These are phyloP conservation scores for Acrocalymma vagum DNA, from an alignment of 2,329 filamentous ascomycete genomes.

Conservation along the genomic window DNA sequence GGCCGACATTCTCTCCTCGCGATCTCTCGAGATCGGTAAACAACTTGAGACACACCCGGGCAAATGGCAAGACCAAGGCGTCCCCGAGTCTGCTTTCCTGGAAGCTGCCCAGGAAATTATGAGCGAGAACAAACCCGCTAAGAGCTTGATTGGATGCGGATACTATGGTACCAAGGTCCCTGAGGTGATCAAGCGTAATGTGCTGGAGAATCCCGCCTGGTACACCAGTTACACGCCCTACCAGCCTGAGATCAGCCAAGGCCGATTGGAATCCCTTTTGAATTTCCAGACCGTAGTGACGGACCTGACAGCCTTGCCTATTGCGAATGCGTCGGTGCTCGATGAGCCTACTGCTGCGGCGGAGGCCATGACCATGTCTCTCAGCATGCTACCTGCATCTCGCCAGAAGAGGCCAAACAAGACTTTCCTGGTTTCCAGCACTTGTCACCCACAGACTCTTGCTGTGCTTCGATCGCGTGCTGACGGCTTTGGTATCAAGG, in stretches of 20 bases:
- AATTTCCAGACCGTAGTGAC: slow-evolving; percentile 96
- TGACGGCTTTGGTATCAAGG: slow-evolving; percentile 87
- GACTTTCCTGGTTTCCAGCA: slow-evolving; percentile 83
- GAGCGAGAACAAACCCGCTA: slow-evolving; percentile 68
- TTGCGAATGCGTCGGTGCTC: slow-evolving; percentile 89
- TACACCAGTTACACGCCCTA: slow-evolving; percentile 99
- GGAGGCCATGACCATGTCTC: slow-evolving; percentile 93
- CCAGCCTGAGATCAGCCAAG: slow-evolving; percentile 96
- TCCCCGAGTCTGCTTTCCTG: slow-evolving; percentile 68
- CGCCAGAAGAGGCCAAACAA: slow-evolving; percentile 79
- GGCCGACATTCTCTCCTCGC: slow-evolving; percentile 75
- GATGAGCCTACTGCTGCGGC: slow-evolving; percentile 93
- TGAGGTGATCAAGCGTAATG: slow-evolving; percentile 89
- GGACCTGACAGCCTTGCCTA: slow-evolving; percentile 85
- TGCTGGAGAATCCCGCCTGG: slow-evolving; percentile 93
- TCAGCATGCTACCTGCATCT: slow-evolving; percentile 76
- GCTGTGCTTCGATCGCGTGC: slow-evolving; percentile 85
- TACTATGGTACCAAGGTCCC: slow-evolving; percentile 90
- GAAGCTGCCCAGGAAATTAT: slow-evolving; percentile 63
- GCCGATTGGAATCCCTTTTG: slow-evolving; percentile 86
- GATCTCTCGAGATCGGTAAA: slow-evolving; percentile 64
- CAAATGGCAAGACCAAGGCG: slow-evolving; percentile 45
- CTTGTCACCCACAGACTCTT: slow-evolving; percentile 85
- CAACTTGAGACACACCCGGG: slow-evolving; percentile 50
- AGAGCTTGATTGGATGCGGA: slow-evolving; percentile 82